Base-by-base conservation (phyloP, 176 grass and related monocot species). In the Alloteropsis semialata region DNA sequence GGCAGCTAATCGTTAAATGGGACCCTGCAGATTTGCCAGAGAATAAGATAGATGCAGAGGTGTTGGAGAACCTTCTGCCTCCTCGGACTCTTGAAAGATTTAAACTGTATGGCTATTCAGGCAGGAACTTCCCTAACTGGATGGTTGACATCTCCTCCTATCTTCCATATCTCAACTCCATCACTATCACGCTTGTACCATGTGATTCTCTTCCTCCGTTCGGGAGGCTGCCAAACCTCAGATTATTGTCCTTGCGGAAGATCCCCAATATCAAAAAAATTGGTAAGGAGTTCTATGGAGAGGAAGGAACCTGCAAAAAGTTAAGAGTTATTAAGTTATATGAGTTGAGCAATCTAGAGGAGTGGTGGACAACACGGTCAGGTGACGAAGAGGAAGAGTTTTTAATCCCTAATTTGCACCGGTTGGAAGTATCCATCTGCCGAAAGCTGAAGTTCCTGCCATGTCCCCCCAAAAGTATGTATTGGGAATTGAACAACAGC, bases 341-440 rank as follows among this genome's bases (percentile, higher is more conserved):
- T 0, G 5, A 0, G 7, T 48, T 85, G 74, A 0, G 7, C 0
- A 85, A 85, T 22, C 36, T 85, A 9, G 83, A 21, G 0, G 72
- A 44, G 6, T 84, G 24, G 34, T 67, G n/a, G 25, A 76, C 82
- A 67, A 76, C 72, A 54, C 10, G 5, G 45, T 45, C 82, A 24
- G 15, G 57, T 8, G 4, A 18, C 0, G 25, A 76, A 33, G 25
- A 84, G 0, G 34, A 42, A 0, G 25, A 68, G 1, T 76, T 76
- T 5, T 44, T 84, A 12, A 66, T 84, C 18, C 72, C 82, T 44
- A 68, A 84, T 76, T 33, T 84, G 33, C 82, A 76, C 2, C 0
- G 0, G 0, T 10, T 66, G 22, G 0, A 0, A 0, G 12, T 17
- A 15, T 0, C 0, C 0, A 0, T n/a, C 6, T 84, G 72, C 12